phyloP scores from a whole-genome alignment of 345 rosid species.

The Brassica carinata region DNA sequence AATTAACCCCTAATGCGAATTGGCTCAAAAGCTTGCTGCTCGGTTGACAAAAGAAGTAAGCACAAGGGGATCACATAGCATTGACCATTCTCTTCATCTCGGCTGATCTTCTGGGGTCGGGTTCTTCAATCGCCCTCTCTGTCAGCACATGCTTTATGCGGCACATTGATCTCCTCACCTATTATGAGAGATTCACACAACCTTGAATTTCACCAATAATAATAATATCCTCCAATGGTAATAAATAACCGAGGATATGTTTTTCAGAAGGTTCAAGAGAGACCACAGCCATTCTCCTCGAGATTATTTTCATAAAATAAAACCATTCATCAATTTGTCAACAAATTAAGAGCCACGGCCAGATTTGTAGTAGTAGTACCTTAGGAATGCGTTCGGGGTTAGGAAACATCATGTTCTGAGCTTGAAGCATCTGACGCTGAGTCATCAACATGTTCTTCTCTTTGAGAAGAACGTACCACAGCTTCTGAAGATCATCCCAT shows the following conservation, averaged over 20 bases:
- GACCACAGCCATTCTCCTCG: background rate
- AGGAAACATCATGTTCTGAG: constrained; percentile 80
- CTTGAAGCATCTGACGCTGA: constrained; percentile 94
- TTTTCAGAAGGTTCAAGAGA: background rate
- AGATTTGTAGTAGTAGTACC: constrained; percentile 44
- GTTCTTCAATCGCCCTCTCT: constrained; percentile 86
- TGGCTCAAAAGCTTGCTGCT: background rate
- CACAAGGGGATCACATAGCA: constrained; percentile 52
- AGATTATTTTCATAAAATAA: background rate
- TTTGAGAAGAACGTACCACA: constrained; percentile 86
- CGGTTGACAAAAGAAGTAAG: background rate
- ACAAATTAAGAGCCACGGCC: background rate
- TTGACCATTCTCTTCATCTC: constrained; percentile 95
- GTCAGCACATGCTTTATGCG: constrained; percentile 84
- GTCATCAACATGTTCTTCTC: constrained; percentile 98
- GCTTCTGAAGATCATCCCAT: constrained; percentile 91
- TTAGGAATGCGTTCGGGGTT: constrained; percentile 98
- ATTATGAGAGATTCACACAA: background rate
- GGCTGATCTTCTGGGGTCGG: constrained; percentile 79
- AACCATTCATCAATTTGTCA: background rate
- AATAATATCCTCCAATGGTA: background rate
- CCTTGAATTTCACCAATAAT: background rate
- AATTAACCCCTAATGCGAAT: background rate
- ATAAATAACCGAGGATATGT: background rate
- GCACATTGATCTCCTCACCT: constrained; percentile 89